Percentiles rank a stretch among this genome's conserved stretches.
These are phyloP conservation scores for Ophiobolus disseminans DNA, from an alignment of 2,329 filamentous ascomycete species.

Conservation along the genomic window DNA sequence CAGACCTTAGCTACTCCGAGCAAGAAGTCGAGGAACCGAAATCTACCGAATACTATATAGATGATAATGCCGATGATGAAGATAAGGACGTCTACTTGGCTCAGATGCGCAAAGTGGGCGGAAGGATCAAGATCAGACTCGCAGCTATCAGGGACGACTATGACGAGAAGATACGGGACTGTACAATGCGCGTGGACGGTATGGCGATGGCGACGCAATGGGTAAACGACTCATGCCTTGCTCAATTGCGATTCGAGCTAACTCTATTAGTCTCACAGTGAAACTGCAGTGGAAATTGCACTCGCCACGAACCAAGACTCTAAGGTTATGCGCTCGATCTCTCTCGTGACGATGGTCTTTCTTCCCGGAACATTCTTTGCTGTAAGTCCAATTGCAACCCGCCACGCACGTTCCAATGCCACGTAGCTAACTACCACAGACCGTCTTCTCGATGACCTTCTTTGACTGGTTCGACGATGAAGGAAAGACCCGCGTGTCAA, in stretches of 20 bases:
- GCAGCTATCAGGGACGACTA: conserved; percentile 23
- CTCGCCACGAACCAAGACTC: conserved; percentile 25
- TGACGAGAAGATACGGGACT: conserved; percentile 29
- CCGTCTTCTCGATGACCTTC: conserved; percentile 29
- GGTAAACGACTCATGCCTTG: conserved; percentile 4
- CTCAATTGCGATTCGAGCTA: not conserved
- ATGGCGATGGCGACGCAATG: conserved; percentile 38
- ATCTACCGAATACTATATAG: too few relatives aligned
- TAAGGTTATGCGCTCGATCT: conserved; percentile 27
- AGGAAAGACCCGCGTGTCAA: conserved; percentile 12
- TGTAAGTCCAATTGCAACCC: conserved; percentile 4
- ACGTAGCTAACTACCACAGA: conserved; percentile 6
- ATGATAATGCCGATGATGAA: too few relatives aligned
- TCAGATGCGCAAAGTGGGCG: conserved; percentile 5
- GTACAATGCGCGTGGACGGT: conserved; percentile 30
- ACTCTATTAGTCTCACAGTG: conserved; percentile 18
- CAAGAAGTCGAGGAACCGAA: too few relatives aligned
- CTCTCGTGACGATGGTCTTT: conserved; percentile 32
- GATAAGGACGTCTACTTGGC: not conserved
- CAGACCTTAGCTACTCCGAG: too few relatives aligned
- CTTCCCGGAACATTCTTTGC: conserved; percentile 33
- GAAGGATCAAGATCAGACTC: conserved; percentile 18
- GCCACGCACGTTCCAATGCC: not conserved
- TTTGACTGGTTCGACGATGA: conserved; percentile 23
- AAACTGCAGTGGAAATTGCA: conserved; percentile 29